Evolutionary conservation across 306 rosid species (phyloP).

Genomic region (Pachyrhizus erosus): DNA sequence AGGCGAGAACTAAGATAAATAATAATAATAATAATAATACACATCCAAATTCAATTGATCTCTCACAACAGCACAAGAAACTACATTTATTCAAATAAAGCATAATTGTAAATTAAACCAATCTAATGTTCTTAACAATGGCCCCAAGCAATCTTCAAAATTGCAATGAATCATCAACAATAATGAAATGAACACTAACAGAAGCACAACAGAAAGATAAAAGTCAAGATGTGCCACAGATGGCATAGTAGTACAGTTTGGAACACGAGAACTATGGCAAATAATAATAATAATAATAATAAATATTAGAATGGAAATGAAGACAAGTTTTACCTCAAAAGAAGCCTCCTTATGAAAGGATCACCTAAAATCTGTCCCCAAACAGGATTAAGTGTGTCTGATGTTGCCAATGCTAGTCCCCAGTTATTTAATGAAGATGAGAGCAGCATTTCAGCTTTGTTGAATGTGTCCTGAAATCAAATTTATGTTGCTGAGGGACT

Average conservation of each 20-base stretch:
- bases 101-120: too few relatives aligned
- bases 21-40: slow-evolving; percentile 13
- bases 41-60: background rate
- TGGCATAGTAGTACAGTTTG: slow-evolving; percentile 10
- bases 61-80: background rate
- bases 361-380: slow-evolving; percentile 87
- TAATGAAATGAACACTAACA: background rate
- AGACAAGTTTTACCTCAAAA: slow-evolving; percentile 68
- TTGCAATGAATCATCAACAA: background rate
- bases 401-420: slow-evolving; percentile 70
- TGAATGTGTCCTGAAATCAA: slow-evolving; percentile 69
- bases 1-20: background rate
- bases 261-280: slow-evolving; percentile 11
- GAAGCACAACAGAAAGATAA: background rate
- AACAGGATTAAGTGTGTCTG: slow-evolving; percentile 73
- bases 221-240: background rate
- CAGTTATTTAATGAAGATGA: slow-evolving; percentile 67
- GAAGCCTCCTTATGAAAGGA: slow-evolving; percentile 89
- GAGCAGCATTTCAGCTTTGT: slow-evolving; percentile 79
- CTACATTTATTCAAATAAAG: background rate
- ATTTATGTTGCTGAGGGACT: slow-evolving; percentile 34
- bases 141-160: background rate
- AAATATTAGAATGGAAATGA: background rate
- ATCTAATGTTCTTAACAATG: background rate
- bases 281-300: background rate